Conservation (phyloP, 352 stramenopile species). For the Blastocystis sp. region DNA sequence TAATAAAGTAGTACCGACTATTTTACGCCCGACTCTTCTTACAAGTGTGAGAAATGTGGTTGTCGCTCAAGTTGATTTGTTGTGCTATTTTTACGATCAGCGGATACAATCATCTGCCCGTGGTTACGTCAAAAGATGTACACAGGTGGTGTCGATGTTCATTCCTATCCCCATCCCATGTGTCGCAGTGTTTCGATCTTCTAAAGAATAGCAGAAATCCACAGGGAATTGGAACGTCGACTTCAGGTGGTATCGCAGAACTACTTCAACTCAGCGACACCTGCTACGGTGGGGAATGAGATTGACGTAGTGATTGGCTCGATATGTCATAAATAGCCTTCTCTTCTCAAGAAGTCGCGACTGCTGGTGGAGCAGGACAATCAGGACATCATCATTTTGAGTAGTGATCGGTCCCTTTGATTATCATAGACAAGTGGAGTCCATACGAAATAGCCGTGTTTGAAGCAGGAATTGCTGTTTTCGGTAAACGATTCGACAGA, state of each 20-base stretch:
- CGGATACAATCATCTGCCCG: constrained; percentile 12
- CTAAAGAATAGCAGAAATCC: neutral
- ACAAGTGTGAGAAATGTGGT: constrained; percentile 56
- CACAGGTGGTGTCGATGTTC: neutral
- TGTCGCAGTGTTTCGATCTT: neutral
- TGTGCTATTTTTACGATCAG: neutral
- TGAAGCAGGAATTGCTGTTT: constrained; percentile 33
- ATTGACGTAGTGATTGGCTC: neutral
- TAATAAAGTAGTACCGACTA: neutral
- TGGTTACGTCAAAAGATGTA: constrained; percentile 42
- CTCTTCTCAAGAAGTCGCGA: neutral
- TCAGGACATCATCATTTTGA: constrained; percentile 27
- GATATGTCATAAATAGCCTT: neutral
- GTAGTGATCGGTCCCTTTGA: neutral
- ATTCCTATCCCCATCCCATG: constrained; percentile 37
- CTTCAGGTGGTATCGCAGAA: constrained; percentile 11
- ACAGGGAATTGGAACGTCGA: neutral
- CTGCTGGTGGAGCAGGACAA: neutral
- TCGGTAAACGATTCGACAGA: constrained; percentile 38
- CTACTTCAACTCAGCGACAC: constrained; percentile 1
- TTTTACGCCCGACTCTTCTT: neutral
- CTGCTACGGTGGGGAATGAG: neutral
- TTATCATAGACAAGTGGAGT: constrained; percentile 53
- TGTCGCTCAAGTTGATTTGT: neutral
- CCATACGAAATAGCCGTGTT: constrained; percentile 55